phyloP scores from a whole-genome alignment of 805 yeast species.

The Maudiozyma pseudohumilis region DNA sequence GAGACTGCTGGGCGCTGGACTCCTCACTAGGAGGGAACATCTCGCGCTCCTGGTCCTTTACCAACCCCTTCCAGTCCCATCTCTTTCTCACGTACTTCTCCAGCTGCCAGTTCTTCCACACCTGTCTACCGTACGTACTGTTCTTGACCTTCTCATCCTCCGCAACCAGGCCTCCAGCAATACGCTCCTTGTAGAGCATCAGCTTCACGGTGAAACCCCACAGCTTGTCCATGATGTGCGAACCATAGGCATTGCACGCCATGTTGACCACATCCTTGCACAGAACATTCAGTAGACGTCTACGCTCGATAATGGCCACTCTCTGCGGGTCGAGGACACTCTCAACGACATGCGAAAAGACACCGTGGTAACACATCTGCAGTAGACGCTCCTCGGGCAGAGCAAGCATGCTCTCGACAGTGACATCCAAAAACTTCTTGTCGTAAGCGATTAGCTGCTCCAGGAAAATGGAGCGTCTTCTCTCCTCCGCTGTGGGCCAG shows the following conservation, averaged over 20 bases:
- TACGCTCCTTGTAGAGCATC: slow-evolving; percentile 76
- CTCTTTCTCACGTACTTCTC: slow-evolving; percentile 45
- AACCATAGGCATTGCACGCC: slow-evolving; percentile 80
- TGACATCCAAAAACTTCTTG: slow-evolving; percentile 43
- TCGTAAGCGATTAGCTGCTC: slow-evolving; percentile 68
- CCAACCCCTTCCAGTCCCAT: slow-evolving; percentile 69
- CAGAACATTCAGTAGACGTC: slow-evolving; percentile 58
- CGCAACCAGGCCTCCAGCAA: slow-evolving; percentile 56
- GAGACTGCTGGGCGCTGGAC: too few species aligned
- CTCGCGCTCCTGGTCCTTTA: slow-evolving; percentile 43
- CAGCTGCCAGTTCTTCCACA: slow-evolving; percentile 93
- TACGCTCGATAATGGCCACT: slow-evolving; percentile 45
- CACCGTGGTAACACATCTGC: slow-evolving; percentile 81
- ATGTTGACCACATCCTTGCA: slow-evolving; percentile 47
- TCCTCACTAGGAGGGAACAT: slow-evolving; percentile 26
- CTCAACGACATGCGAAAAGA: slow-evolving; percentile 83
- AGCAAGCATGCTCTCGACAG: slow-evolving; percentile 50
- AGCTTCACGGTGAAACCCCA: slow-evolving; percentile 73
- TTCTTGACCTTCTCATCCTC: slow-evolving; percentile 65
- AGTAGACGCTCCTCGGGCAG: slow-evolving; percentile 51
- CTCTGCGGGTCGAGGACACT: slow-evolving; percentile 43
- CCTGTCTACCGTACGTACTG: slow-evolving; percentile 78
- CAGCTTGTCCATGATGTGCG: slow-evolving; percentile 77
- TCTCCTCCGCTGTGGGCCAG: slow-evolving; percentile 88
- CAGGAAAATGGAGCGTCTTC: slow-evolving; percentile 65